phyloP scores from a whole-genome alignment of 129 eudicot genomes.

The Artemisia annua region DNA sequence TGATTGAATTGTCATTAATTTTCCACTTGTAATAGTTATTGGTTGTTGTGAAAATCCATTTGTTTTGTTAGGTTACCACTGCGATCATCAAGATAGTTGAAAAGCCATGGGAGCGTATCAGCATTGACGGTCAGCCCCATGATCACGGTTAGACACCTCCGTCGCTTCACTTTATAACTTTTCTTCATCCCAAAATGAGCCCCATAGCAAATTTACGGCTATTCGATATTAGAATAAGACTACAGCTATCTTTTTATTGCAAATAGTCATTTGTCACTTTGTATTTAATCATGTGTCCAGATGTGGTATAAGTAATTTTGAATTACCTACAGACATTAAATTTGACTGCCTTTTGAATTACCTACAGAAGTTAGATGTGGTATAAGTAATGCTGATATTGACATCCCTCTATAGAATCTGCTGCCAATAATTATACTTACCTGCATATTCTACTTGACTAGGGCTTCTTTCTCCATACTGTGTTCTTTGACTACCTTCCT shows the following conservation, averaged over 20 bases:
- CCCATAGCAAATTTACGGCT: neutral
- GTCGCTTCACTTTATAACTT: neutral
- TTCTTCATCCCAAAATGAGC: neutral
- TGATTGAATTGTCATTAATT: constrained; percentile 6
- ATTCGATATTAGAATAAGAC: neutral
- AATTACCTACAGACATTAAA: no score
- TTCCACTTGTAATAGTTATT: neutral
- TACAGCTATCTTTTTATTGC: neutral
- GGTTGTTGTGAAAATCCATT: constrained; percentile 3
- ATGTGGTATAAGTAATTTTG: no score
- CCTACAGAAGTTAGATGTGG: no score
- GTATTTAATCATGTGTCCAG: neutral
- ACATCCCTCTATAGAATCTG: no score
- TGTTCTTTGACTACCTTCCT: no score
- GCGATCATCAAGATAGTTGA: constrained; percentile 76
- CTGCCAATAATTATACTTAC: no score
- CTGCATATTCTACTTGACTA: no score
- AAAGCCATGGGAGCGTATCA: constrained; percentile 91
- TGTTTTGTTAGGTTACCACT: constrained; percentile 57
- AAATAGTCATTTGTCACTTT: neutral
- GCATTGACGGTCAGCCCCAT: constrained; percentile 76
- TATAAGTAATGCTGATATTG: no score
- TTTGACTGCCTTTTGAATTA: no score
- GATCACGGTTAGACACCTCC: constrained; percentile 64
- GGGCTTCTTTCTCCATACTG: no score